phyloP scores from a whole-genome alignment of 2,329 filamentous ascomycete species.

The Diaporthe vaccinii region DNA sequence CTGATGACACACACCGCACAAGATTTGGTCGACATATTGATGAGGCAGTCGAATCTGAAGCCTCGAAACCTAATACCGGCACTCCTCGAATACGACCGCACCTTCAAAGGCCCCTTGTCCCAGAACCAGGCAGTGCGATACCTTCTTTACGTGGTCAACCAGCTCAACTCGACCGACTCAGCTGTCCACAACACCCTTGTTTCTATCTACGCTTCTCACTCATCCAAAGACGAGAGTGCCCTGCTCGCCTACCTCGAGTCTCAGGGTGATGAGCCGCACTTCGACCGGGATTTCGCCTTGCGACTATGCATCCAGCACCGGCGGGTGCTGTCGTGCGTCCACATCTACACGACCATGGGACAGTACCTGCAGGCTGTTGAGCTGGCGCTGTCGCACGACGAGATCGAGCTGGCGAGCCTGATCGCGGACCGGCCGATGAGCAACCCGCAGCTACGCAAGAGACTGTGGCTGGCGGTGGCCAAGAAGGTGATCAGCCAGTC shows the following conservation, averaged over 20 bases:
- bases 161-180: slow-evolving; percentile 82
- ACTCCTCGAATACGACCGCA: slow-evolving; percentile 92
- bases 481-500: slow-evolving; percentile 92
- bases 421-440: slow-evolving; percentile 89
- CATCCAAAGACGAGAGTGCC: slow-evolving; percentile 85
- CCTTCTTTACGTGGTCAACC: slow-evolving; percentile 91
- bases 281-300: slow-evolving; percentile 96
- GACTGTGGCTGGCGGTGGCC: slow-evolving; percentile 94
- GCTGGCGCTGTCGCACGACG: slow-evolving; percentile 88
- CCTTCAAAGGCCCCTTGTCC: slow-evolving; percentile 73
- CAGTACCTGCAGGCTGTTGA: slow-evolving; percentile 95
- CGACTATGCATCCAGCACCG: slow-evolving; percentile 95
- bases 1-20: slow-evolving; percentile 89
- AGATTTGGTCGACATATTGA: slow-evolving; percentile 94
- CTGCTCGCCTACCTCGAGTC: slow-evolving; percentile 91
- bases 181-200: slow-evolving; percentile 98
- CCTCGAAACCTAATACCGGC: slow-evolving; percentile 92
- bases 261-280: slow-evolving; percentile 87
- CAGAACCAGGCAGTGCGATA: slow-evolving; percentile 96
- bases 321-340: slow-evolving; percentile 92
- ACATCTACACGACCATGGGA: slow-evolving; percentile 97
- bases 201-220: slow-evolving; percentile 92
- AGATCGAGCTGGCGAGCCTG: slow-evolving; percentile 89
- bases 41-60: slow-evolving; percentile 89
- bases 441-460: slow-evolving; percentile 86